Evolutionary conservation across 805 yeast genomes (phyloP).

Genomic region (Nakazawaea molendinolei): DNA sequence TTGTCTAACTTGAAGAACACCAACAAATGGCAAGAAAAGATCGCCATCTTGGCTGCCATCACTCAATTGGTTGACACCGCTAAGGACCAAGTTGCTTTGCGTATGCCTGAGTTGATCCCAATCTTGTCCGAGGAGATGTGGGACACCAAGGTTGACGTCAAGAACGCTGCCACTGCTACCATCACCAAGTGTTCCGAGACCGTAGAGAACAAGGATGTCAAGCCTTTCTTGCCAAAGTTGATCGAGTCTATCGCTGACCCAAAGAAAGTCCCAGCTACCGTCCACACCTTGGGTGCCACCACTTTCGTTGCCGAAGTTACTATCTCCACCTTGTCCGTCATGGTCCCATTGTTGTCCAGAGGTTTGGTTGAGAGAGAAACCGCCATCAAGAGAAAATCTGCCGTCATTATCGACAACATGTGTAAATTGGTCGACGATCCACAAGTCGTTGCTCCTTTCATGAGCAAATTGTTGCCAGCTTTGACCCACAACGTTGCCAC

Average conservation of each 20-base stretch:
- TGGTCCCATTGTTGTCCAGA: slow-evolving; percentile 98
- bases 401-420: slow-evolving; percentile 99
- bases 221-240: slow-evolving; percentile 96
- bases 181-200: slow-evolving; percentile 96
- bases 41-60: slow-evolving; percentile 79
- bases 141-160: slow-evolving; percentile 99
- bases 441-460: slow-evolving; percentile 99
- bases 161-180: slow-evolving; percentile 92
- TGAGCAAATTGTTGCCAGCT: slow-evolving; percentile 92
- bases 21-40: slow-evolving; percentile 98
- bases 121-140: slow-evolving; percentile 99
- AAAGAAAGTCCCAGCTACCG: slow-evolving; percentile 97
- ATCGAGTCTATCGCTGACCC: slow-evolving; percentile 96
- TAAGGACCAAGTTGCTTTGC: slow-evolving; percentile 90
- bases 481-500: slow-evolving; percentile 88
- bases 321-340: slow-evolving; percentile 97
- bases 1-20: slow-evolving; percentile 60
- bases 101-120: slow-evolving; percentile 99
- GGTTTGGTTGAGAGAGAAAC: slow-evolving; percentile 99
- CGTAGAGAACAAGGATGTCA: slow-evolving; percentile 99
- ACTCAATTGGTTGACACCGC: slow-evolving; percentile 89
- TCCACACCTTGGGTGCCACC: slow-evolving; percentile 98
- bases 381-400: slow-evolving; percentile 98
- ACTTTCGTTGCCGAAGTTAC: slow-evolving; percentile 99
- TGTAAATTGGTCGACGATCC: slow-evolving; percentile 99